These are phyloP conservation scores for Ilyonectria robusta DNA, from an alignment of 2,329 filamentous ascomycete species.

Conservation along the genomic window DNA sequence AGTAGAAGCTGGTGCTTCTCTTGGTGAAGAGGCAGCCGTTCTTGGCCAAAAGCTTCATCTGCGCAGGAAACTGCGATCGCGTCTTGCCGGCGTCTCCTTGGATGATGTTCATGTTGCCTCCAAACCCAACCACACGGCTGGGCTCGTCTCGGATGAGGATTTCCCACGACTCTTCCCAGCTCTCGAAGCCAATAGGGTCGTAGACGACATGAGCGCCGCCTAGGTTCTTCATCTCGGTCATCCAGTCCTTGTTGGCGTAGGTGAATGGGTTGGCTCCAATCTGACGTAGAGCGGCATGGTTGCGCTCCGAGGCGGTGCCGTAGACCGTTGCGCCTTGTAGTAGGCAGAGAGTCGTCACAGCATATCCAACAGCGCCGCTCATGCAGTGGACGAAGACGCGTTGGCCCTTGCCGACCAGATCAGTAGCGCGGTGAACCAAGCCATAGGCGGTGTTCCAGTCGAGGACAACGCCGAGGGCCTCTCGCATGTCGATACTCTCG, in stretches of 20 bases:
- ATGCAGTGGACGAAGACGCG: constrained; percentile 66
- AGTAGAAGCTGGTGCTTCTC: constrained; percentile 54
- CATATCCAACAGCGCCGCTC: constrained; percentile 64
- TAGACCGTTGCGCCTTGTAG: constrained; percentile 62
- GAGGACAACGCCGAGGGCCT: constrained; percentile 57
- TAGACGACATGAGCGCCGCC: constrained; percentile 64
- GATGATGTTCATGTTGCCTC: constrained; percentile 53
- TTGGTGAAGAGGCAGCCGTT: constrained; percentile 46
- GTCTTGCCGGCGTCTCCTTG: constrained; percentile 47
- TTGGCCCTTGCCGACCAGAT: constrained; percentile 57
- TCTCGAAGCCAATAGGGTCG: constrained; percentile 65
- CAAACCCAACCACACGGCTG: constrained; percentile 59
- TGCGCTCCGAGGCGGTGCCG: constrained; percentile 63
- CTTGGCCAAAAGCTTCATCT: constrained; percentile 54
- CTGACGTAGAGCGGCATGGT: constrained; percentile 57
- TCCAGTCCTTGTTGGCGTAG: constrained; percentile 66
- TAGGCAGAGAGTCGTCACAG: constrained; percentile 57
- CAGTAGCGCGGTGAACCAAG: constrained; percentile 55
- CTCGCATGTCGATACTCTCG: constrained; percentile 55
- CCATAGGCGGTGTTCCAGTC: constrained; percentile 63
- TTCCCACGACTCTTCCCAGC: constrained; percentile 64
- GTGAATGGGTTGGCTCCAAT: constrained; percentile 60
- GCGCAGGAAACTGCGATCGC: constrained; percentile 50
- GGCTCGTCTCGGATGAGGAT: constrained; percentile 54
- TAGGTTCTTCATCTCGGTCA: constrained; percentile 58